Percentiles rank a stretch among this genome's conserved stretches.
These are phyloP conservation scores for Medicago ruthenica DNA, from an alignment of 306 rosid species.

Conservation along the genomic window DNA sequence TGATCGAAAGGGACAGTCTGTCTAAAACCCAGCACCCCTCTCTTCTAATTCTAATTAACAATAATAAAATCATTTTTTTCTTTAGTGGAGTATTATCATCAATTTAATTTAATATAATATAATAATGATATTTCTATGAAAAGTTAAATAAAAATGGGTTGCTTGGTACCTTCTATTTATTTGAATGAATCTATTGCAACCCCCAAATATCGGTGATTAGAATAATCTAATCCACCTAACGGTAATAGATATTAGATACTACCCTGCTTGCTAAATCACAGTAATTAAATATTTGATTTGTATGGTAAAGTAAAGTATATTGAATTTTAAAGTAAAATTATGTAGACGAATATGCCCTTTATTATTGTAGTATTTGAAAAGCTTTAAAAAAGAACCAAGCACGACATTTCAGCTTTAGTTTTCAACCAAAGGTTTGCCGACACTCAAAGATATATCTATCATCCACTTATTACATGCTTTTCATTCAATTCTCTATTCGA, in stretches of 20 bases:
- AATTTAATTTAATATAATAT: not conserved
- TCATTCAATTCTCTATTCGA: not conserved
- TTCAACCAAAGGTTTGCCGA: constrained; percentile 48
- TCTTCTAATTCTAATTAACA: not conserved
- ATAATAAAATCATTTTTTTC: not conserved
- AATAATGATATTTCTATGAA: not conserved
- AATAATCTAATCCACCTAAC: constrained; percentile 32
- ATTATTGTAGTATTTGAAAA: not conserved
- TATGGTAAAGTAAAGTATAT: not conserved
- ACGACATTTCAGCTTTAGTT: constrained; percentile 17
- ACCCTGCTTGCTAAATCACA: not conserved
- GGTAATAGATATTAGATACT: not conserved
- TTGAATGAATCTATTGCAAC: too few relatives aligned
- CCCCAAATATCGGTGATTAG: not conserved
- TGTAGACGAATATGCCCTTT: not conserved
- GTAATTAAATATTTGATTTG: not conserved
- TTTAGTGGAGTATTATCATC: too few relatives aligned
- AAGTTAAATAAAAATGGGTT: too few relatives aligned
- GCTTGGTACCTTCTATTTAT: too few relatives aligned
- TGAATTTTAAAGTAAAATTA: not conserved
- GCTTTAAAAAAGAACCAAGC: constrained; percentile 5
- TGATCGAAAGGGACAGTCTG: constrained; percentile 54
- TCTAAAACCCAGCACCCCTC: constrained; percentile 35
- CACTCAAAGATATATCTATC: constrained; percentile 33
- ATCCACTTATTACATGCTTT: not conserved